These are phyloP conservation scores for Ajuga chamaepitys DNA, from an alignment of 257 asterid genomes.

Conservation along the genomic window DNA sequence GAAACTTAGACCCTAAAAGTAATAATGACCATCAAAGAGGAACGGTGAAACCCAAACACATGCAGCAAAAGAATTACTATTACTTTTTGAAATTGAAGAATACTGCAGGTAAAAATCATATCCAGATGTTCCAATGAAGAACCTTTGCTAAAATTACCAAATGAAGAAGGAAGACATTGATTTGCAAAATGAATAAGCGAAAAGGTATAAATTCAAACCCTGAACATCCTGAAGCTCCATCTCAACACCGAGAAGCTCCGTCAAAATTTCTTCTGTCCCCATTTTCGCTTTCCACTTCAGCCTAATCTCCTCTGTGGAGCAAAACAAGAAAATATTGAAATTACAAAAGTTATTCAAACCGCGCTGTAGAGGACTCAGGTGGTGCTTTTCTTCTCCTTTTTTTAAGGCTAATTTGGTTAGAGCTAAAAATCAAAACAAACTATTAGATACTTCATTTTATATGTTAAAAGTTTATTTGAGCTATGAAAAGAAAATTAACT, in stretches of 20 bases:
- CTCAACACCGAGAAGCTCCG: conserved; percentile 81
- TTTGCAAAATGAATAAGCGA: background rate
- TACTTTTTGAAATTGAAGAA: background rate
- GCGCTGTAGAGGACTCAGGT: too few relatives aligned
- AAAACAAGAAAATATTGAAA: background rate
- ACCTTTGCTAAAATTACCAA: too few relatives aligned
- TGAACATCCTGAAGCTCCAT: conserved; percentile 81
- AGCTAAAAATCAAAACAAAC: too few relatives aligned
- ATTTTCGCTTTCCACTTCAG: conserved; percentile 17
- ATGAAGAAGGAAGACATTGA: background rate
- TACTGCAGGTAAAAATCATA: background rate
- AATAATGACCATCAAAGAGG: background rate
- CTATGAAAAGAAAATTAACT: too few relatives aligned
- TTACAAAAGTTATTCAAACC: too few relatives aligned
- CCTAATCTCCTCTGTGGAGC: background rate
- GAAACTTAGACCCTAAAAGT: background rate
- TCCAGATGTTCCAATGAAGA: too few relatives aligned
- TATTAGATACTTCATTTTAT: too few relatives aligned
- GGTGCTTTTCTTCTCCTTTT: too few relatives aligned
- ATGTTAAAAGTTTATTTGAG: too few relatives aligned
- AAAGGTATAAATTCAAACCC: conserved; percentile 26
- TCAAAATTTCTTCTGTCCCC: conserved; percentile 59
- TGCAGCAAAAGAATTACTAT: background rate
- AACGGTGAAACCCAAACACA: background rate
- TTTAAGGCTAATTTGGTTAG: too few relatives aligned